Conservation (phyloP, 1,284 basidiomycete genomes). For the Sanghuangporus baumii region DNA sequence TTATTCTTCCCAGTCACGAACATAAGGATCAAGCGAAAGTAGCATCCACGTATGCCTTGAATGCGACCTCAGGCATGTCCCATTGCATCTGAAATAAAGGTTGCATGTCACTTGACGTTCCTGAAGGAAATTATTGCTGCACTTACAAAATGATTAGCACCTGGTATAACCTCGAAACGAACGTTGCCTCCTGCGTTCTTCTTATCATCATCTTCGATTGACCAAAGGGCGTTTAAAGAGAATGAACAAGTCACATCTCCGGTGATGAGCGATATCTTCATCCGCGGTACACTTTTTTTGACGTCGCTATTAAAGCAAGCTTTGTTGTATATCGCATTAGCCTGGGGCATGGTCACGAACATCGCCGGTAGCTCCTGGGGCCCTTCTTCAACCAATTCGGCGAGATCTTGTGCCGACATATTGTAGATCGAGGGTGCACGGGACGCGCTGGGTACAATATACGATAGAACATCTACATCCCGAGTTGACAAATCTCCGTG, state of each 20-base stretch:
- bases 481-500: background rate
- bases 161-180: background rate
- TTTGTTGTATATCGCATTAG: background rate
- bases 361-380: background rate
- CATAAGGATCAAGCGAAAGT: background rate
- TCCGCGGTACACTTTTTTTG: background rate
- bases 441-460: background rate
- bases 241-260: background rate
- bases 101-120: background rate
- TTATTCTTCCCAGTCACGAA: background rate
- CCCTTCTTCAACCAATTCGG: background rate
- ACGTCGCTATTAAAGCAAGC: background rate
- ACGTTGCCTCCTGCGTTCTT: background rate
- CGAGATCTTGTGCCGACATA: background rate
- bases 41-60: background rate
- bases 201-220: background rate
- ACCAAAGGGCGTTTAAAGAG: background rate
- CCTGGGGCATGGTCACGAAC: background rate
- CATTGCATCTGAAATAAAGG: background rate
- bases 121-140: background rate
- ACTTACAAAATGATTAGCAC: background rate
- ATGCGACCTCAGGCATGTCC: background rate
- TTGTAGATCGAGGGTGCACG: background rate
- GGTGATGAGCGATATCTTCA: background rate
- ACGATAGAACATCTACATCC: background rate